Base-by-base conservation (phyloP, 2,329 filamentous ascomycete species). In the Penicillium sp. region DNA sequence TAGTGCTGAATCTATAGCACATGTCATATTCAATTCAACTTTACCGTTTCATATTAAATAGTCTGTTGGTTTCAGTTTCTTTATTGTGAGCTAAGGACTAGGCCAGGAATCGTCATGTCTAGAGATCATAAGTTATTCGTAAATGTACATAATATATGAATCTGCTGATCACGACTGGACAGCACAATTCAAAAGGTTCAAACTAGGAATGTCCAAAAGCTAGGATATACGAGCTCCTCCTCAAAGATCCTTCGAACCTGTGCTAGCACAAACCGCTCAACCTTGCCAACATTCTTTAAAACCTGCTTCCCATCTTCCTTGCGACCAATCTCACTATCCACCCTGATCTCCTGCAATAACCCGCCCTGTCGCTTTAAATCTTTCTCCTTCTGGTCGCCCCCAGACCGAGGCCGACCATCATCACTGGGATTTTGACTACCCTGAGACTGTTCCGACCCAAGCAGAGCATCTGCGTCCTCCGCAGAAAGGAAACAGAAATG, bases 191-290 rank as follows among this genome's bases (percentile, higher is more conserved):
- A 9, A 41, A 41, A 21, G 3, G 23, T 29, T 77, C 76, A 96
- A 45, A 97, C 88, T 68, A 99, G 79, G 75, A 97, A 97, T 0
- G 93, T 97, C 93, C 93, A 97, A 76, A 95, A 97, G 75, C 93
- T 97, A 45, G 94, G 94, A 78, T 96, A 97, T 61, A 97, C 93
- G 78, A 97, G 94, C 75, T 99, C 94, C 72, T 97, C 94, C 77
- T 99, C 94, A 70, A 99, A 97, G 67, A 99, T 97, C 70, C 92
- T 86, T 72, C 93, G 87, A 61, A 99, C 94, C 77, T 97, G 93
- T 74, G 97, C 93, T 59, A 99, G 82, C 56, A 99, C 91, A 74
- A 99, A 99, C 69, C 91, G 89, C 79, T 99, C 94, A 57, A 99
- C 94, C 81, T 99, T 99, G 58, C 94, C 93, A 50, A 99, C 93